Evolutionary conservation across 176 grass and related monocot species (phyloP).

Genomic region (Aegilops sharonensis): DNA sequence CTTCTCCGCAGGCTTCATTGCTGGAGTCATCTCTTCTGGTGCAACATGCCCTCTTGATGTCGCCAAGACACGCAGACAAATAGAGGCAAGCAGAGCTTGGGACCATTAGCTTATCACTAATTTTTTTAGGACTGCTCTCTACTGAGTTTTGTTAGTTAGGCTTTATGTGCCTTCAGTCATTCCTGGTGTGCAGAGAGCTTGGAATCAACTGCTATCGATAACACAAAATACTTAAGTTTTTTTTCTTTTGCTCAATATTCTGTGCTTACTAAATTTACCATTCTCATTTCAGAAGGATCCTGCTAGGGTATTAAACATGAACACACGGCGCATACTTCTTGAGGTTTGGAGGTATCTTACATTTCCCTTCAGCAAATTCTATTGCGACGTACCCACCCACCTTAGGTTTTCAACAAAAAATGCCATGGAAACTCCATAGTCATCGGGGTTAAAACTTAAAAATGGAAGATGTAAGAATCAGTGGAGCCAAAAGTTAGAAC

Average conservation of each 20-base stretch:
- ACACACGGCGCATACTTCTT: constrained; percentile 64
- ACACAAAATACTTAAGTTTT: not conserved
- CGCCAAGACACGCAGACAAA: constrained; percentile 86
- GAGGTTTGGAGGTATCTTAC: constrained; percentile 84
- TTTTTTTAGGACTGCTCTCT: not conserved
- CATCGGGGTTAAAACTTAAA: not conserved
- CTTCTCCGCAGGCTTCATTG: constrained; percentile 78
- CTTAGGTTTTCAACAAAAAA: not conserved
- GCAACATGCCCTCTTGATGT: constrained; percentile 93
- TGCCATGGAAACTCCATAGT: not conserved
- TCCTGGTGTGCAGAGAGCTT: not conserved
- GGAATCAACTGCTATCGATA: not conserved
- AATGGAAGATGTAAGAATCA: not conserved
- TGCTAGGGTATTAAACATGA: constrained; percentile 64
- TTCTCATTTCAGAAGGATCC: constrained; percentile 78
- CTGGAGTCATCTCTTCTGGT: constrained; percentile 73
- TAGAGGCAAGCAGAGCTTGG: constrained; percentile 55
- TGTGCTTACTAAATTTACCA: not conserved
- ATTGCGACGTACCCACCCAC: not conserved
- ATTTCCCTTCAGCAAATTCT: not conserved
- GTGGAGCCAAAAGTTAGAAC: not conserved
- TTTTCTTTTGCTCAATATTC: not conserved
- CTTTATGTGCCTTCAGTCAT: not conserved
- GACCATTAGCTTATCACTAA: not conserved
- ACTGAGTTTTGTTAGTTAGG: not conserved